Evolutionary conservation across 108 stramenopile species (phyloP), one percentile per base, ranked within the genome.

Genomic region (Heterococcus sp.): DNA sequence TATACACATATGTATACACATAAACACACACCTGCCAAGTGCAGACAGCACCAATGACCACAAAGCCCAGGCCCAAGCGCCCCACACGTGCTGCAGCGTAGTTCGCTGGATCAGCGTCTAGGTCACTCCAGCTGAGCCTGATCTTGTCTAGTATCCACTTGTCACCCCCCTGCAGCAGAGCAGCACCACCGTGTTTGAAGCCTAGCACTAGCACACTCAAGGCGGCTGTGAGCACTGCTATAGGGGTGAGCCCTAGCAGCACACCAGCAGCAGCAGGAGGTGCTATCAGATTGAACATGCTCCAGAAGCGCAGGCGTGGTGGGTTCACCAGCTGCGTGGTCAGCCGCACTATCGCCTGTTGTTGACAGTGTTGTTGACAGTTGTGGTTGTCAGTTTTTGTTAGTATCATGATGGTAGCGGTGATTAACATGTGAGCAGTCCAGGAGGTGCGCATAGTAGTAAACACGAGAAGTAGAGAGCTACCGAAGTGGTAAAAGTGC

Each of bases 51-150:
- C 79, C 72, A 28, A 81, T 65, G 32, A 72, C 72, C 8, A 93
- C 28, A 78, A 94, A 93, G 4, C 90, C 84, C 31, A 92, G 64
- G 37, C 94, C 94, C 38, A 93, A 83, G 8, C 93, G 87, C 35
- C 94, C 94, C 5, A 68, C 73, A 29, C 90, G 88, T 14, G 79
- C 79, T 37, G 38, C 66, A 1, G 46, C 40, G 2, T 78, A 75
- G 40, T 90, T 83, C 32, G 71, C 65, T 26, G 89, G 89, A 72
- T 90, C 82, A 39, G 88, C 87, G 27, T 66, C 71, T 27, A 76
- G 32, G 32, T 92, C 90, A 69, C 79, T 85, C 69, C 91, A 94
- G 68, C 91, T 89, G 29, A 90, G 69, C 26, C 58, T 65, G 40
- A 78, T 82, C 32, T 68, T 63, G 65, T 90, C 74, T 68, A 82